Evolutionary conservation across 768 basidiomycete species (phyloP).

Genomic region (Tephrocybe sp.): DNA sequence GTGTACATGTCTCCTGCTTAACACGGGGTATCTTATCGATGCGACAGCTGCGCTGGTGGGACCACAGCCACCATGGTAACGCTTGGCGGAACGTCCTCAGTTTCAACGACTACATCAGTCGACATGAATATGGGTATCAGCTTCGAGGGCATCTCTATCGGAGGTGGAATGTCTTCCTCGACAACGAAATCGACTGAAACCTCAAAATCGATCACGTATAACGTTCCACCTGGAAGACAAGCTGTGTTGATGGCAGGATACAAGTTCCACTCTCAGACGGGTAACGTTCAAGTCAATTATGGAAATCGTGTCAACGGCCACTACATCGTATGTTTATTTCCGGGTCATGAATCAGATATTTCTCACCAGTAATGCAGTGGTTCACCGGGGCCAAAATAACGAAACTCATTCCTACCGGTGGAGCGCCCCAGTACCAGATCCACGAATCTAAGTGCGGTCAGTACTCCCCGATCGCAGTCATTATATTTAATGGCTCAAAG

Average conservation of each 20-base stretch:
- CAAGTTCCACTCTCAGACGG: slow-evolving; percentile 14
- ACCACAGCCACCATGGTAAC: slow-evolving; percentile 6
- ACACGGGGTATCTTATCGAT: not conserved
- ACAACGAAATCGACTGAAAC: not conserved
- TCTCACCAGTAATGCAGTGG: slow-evolving; percentile 5
- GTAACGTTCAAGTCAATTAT: slow-evolving; percentile 13
- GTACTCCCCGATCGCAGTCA: not conserved
- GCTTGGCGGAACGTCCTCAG: slow-evolving; percentile 7
- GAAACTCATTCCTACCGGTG: slow-evolving; percentile 5
- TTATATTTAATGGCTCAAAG: not conserved
- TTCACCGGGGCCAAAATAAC: slow-evolving; percentile 10
- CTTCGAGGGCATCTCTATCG: slow-evolving; percentile 10
- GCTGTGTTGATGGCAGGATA: slow-evolving; percentile 11
- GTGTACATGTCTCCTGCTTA: not conserved
- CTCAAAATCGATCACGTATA: slow-evolving; percentile 7
- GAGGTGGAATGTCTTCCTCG: slow-evolving; percentile 11
- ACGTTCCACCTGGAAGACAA: slow-evolving; percentile 12
- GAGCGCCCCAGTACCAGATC: slow-evolving; percentile 5
- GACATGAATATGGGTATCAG: slow-evolving; percentile 10
- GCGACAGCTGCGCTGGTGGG: slow-evolving; percentile 13
- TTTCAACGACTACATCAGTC: slow-evolving; percentile 8
- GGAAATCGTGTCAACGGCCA: slow-evolving; percentile 10
- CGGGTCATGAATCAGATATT: not conserved
- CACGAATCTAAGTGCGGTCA: slow-evolving; percentile 14
- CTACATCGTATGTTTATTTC: slow-evolving; percentile 9